Conservation (phyloP, 2,329 filamentous ascomycete genomes). For the Coniochaeta hoffmannii region DNA sequence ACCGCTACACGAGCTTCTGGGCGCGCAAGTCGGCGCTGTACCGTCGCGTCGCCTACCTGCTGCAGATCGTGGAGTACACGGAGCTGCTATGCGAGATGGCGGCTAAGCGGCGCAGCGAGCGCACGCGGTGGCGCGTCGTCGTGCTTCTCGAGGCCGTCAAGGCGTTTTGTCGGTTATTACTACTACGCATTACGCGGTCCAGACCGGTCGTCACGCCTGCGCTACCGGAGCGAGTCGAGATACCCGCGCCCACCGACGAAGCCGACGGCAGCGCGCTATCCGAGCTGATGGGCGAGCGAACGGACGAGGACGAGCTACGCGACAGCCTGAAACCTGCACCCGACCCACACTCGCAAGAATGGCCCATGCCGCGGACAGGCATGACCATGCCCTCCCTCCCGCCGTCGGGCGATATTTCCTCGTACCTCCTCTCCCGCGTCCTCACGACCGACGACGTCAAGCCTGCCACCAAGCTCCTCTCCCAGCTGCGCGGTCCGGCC, state of each 20-base stretch:
- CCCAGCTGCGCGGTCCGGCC: constrained; percentile 61
- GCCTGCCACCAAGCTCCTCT: constrained; percentile 78
- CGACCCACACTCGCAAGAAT: constrained; percentile 48
- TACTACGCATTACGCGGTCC: constrained; percentile 76
- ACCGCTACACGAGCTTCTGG: constrained; percentile 63
- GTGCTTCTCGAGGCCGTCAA: constrained; percentile 81
- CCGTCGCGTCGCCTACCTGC: constrained; percentile 67
- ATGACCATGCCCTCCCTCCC: constrained; percentile 79
- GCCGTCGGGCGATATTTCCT: constrained; percentile 71
- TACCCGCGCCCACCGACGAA: constrained; percentile 51
- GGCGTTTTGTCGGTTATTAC: constrained; percentile 71
- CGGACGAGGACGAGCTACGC: constrained; percentile 50
- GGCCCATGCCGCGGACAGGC: constrained; percentile 93
- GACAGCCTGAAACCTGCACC: constrained; percentile 9
- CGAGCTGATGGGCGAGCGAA: constrained; percentile 34
- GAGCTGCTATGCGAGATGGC: constrained; percentile 98
- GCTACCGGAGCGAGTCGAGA: constrained; percentile 76
- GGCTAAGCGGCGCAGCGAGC: constrained; percentile 77
- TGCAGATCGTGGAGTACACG: constrained; percentile 91
- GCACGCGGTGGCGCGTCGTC: constrained; percentile 76
- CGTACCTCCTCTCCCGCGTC: constrained; percentile 82
- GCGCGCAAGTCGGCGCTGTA: constrained; percentile 61
- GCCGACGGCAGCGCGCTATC: constrained; percentile 28
- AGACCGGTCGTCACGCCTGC: constrained; percentile 76
- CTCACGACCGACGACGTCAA: constrained; percentile 96